A percentile compares a stretch with the other conserved stretches of the same genome.
Evolutionary conservation across 2,329 filamentous ascomycete species (phyloP).

Genomic region (Fusarium liriodendri): DNA sequence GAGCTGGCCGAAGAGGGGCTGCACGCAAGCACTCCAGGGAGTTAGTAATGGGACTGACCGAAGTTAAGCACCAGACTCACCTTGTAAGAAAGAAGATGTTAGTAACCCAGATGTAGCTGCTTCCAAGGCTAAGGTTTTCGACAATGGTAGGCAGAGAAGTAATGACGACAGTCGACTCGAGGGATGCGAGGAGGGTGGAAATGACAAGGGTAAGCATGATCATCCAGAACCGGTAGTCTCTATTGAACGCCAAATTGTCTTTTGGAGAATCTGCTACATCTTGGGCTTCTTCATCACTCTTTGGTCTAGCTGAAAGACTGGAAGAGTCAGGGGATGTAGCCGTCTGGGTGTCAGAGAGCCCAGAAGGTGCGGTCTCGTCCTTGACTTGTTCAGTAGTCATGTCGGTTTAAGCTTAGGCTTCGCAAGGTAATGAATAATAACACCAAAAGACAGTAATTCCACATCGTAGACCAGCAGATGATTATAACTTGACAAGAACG

Average conservation of each 20-base stretch:
- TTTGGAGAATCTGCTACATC: neutral
- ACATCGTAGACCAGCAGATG: neutral
- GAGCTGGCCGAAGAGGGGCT: conserved; percentile 62
- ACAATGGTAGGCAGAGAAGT: conserved; percentile 45
- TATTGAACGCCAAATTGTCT: conserved; percentile 16
- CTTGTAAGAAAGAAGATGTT: conserved; percentile 44
- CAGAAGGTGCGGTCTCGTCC: neutral
- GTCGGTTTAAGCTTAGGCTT: neutral
- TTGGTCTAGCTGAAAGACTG: neutral
- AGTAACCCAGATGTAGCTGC: conserved; percentile 45
- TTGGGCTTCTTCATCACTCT: neutral
- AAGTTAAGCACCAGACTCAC: neutral
- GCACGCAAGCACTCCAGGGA: conserved; percentile 45
- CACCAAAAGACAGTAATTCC: neutral
- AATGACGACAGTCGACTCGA: conserved; percentile 41
- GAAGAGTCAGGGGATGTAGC: neutral
- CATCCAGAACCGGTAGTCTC: conserved; percentile 43
- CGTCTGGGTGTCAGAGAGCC: neutral
- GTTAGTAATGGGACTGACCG: neutral
- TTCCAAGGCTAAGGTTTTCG: conserved; percentile 34
- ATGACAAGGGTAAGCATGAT: conserved; percentile 40
- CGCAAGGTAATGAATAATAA: neutral
- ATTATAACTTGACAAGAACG: neutral
- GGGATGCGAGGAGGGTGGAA: conserved; percentile 33
- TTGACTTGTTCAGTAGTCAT: neutral